Percentiles rank a stretch among this genome's conserved stretches.
Evolutionary conservation across 2,329 filamentous ascomycete genomes (phyloP).

Genomic region (Fusarium sp.): DNA sequence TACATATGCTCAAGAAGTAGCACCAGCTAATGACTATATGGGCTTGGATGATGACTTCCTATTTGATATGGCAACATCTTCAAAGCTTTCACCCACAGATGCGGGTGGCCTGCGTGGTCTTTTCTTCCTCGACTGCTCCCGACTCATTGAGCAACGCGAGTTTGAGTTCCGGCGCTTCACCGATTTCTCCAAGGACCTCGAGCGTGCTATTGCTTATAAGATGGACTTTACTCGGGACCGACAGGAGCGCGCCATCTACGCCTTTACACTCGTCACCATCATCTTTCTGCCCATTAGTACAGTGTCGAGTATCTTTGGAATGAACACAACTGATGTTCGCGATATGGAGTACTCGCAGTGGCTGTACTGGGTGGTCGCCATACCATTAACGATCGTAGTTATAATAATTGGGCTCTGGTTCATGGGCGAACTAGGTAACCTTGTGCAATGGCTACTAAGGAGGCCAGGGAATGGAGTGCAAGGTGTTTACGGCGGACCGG

Average conservation of each 20-base stretch:
- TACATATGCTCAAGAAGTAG: slow-evolving; percentile 6
- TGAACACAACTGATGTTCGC: slow-evolving; percentile 67
- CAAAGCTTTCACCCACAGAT: slow-evolving; percentile 57
- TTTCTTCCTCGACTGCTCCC: slow-evolving; percentile 58
- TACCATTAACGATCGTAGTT: slow-evolving; percentile 62
- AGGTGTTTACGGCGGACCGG: slow-evolving; percentile 25
- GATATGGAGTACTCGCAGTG: slow-evolving; percentile 65
- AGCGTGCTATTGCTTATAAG: slow-evolving; percentile 54
- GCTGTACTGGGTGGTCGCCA: slow-evolving; percentile 65
- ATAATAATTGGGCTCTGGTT: slow-evolving; percentile 59
- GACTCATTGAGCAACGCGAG: slow-evolving; percentile 57
- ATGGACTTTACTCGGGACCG: slow-evolving; percentile 60
- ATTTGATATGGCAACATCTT: slow-evolving; percentile 49
- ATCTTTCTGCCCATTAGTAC: slow-evolving; percentile 64
- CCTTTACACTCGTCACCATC: slow-evolving; percentile 66
- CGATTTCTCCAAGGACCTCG: slow-evolving; percentile 53
- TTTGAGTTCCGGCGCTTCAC: slow-evolving; percentile 53
- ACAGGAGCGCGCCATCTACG: slow-evolving; percentile 65
- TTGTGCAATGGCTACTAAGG: slow-evolving; percentile 51
- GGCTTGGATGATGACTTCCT: slow-evolving; percentile 46
- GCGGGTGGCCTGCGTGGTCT: slow-evolving; percentile 57
- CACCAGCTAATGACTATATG: slow-evolving; percentile 42
- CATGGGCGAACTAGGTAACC: slow-evolving; percentile 60
- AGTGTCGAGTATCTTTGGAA: slow-evolving; percentile 66
- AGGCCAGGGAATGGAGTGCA: slow-evolving; percentile 22